Conservation (phyloP, 129 eudicot species). For the Kitagawia praeruptora region DNA sequence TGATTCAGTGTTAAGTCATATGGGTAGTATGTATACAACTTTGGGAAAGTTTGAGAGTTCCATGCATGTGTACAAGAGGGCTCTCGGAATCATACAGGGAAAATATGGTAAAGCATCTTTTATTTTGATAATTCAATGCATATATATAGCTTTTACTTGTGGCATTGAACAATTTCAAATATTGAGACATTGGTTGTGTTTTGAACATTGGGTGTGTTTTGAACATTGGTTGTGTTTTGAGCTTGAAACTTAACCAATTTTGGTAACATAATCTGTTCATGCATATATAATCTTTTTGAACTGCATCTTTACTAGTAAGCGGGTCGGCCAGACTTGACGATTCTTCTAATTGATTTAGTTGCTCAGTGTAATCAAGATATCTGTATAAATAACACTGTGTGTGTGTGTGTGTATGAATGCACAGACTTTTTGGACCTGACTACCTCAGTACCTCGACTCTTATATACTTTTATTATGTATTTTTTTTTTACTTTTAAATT, state of each 20-base stretch:
- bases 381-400: too few relatives aligned
- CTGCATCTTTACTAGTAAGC: neutral
- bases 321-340: neutral
- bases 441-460: too few relatives aligned
- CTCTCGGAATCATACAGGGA: slow-evolving; percentile 36
- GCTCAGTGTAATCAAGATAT: too few relatives aligned
- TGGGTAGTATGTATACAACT: slow-evolving; percentile 75
- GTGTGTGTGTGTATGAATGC: too few relatives aligned
- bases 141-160: neutral
- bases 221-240: neutral
- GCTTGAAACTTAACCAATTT: neutral
- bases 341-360: too few relatives aligned
- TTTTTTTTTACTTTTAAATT: too few relatives aligned
- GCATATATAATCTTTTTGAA: neutral
- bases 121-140: neutral
- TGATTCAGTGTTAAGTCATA: slow-evolving; percentile 71
- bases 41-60: slow-evolving; percentile 60
- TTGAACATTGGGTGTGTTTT: neutral
- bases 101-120: slow-evolving; percentile 39
- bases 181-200: neutral
- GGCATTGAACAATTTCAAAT: neutral
- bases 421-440: too few relatives aligned
- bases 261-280: neutral
- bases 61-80: slow-evolving; percentile 42
- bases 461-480: too few relatives aligned